Percentiles rank a stretch among this genome's conserved stretches.
Conservation (phyloP, 441 rosid genomes). For the Hura crepitans region DNA sequence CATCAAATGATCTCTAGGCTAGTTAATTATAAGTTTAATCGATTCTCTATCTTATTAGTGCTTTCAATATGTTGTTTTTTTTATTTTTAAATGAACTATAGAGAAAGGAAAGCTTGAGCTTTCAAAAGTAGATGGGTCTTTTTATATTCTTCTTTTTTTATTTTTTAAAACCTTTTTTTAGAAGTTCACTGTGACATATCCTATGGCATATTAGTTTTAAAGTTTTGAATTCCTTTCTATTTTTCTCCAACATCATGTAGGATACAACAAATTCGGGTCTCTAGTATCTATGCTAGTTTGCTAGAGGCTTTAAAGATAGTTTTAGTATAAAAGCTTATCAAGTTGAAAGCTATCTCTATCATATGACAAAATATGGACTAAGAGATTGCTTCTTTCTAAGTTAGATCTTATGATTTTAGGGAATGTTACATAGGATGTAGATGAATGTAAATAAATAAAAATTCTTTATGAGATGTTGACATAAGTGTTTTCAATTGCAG, state of each 20-base stretch:
- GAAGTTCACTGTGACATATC: slow-evolving; percentile 10
- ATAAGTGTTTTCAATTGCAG: background rate
- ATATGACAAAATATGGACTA: background rate
- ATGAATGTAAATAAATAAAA: background rate
- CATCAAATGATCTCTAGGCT: slow-evolving; percentile 68
- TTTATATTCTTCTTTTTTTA: background rate
- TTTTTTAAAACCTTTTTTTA: background rate
- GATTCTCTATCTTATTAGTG: background rate
- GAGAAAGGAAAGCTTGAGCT: slow-evolving; percentile 84
- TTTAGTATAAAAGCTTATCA: slow-evolving; percentile 35
- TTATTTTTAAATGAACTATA: slow-evolving; percentile 23
- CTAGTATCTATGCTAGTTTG: slow-evolving; percentile 64
- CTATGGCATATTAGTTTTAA: slow-evolving; percentile 9
- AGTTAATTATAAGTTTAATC: slow-evolving; percentile 42
- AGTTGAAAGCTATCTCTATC: slow-evolving; percentile 37
- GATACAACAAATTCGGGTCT: slow-evolving; percentile 74
- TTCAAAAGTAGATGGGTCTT: slow-evolving; percentile 72
- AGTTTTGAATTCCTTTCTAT: slow-evolving; percentile 6
- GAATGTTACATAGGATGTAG: background rate
- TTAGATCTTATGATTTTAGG: background rate
- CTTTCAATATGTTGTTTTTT: slow-evolving; percentile 21
- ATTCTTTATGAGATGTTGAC: background rate
- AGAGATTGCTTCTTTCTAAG: slow-evolving; percentile 1
- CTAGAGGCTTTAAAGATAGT: slow-evolving; percentile 55
- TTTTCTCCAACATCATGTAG: slow-evolving; percentile 29